phyloP scores from a whole-genome alignment of 2,329 filamentous ascomycete genomes.

The Thelonectria blattea region DNA sequence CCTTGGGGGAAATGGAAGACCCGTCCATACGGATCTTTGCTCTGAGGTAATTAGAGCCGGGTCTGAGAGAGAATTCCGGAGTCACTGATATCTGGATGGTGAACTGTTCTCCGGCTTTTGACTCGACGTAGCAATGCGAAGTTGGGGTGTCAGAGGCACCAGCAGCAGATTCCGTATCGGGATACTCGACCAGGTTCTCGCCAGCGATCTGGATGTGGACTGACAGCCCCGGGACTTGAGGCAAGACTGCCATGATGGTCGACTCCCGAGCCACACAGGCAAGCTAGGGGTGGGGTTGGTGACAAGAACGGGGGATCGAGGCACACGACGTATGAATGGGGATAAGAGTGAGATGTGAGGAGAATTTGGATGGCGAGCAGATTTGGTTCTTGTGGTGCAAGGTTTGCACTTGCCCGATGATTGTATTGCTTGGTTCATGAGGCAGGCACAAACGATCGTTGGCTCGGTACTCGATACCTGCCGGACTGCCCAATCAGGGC shows the following conservation, averaged over 20 bases:
- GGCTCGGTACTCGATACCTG: too few species aligned
- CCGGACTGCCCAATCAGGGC: too few species aligned
- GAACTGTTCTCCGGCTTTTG: conserved; percentile 27
- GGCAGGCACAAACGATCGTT: too few species aligned
- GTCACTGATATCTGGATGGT: conserved; percentile 14
- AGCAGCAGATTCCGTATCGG: background rate
- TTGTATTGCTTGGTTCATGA: too few species aligned
- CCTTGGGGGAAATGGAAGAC: background rate
- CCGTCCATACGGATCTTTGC: conserved; percentile 25
- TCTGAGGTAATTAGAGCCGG: rapidly evolving
- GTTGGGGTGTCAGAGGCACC: background rate
- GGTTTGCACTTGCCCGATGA: too few species aligned
- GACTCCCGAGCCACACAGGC: too few species aligned
- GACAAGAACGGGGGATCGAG: too few species aligned
- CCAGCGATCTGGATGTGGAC: conserved; percentile 28
- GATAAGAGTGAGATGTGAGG: too few species aligned
- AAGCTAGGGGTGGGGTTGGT: too few species aligned
- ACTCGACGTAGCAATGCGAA: conserved; percentile 34
- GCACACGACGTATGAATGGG: too few species aligned
- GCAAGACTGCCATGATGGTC: conserved; percentile 31
- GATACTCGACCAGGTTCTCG: conserved; percentile 32
- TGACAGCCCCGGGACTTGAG: conserved; percentile 22
- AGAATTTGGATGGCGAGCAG: too few species aligned
- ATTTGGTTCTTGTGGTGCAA: too few species aligned
- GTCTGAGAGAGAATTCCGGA: background rate